phyloP scores from a whole-genome alignment of 2,329 filamentous ascomycete species.

The Aspergillus puulaauensis region DNA sequence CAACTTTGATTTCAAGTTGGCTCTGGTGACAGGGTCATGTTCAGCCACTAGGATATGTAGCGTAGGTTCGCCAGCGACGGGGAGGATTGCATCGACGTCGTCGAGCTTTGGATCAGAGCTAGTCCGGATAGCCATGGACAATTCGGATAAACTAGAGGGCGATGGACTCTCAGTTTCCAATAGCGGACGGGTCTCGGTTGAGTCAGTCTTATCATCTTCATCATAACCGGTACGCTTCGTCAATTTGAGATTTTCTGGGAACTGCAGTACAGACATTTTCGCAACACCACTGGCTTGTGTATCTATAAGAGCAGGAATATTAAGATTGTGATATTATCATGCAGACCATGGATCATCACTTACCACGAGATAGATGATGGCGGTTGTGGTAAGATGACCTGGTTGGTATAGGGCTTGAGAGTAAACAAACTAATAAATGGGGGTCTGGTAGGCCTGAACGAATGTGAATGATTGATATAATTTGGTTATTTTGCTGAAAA shows the following conservation, averaged over 20 bases:
- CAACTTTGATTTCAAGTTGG: conserved; percentile 74
- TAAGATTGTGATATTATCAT: neutral
- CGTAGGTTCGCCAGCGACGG: neutral
- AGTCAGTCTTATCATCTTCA: neutral
- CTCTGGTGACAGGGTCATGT: conserved; percentile 84
- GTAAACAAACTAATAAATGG: neutral
- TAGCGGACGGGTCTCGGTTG: neutral
- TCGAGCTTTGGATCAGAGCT: neutral
- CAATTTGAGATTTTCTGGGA: neutral
- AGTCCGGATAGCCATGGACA: neutral
- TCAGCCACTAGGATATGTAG: conserved; percentile 71
- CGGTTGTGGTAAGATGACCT: neutral
- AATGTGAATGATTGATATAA: neutral
- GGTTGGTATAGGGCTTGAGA: neutral
- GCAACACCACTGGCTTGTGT: neutral
- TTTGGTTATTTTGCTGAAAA: neutral
- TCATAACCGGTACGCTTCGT: neutral
- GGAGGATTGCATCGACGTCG: neutral
- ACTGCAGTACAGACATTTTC: neutral
- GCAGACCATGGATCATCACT: neutral
- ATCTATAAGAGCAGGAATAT: neutral
- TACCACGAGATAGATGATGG: neutral
- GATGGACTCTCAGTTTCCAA: neutral
- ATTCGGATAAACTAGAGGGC: neutral
- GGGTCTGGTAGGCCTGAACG: neutral